phyloP scores from a whole-genome alignment of 1,284 basidiomycete genomes.

The Fomitopsis schrenkii region DNA sequence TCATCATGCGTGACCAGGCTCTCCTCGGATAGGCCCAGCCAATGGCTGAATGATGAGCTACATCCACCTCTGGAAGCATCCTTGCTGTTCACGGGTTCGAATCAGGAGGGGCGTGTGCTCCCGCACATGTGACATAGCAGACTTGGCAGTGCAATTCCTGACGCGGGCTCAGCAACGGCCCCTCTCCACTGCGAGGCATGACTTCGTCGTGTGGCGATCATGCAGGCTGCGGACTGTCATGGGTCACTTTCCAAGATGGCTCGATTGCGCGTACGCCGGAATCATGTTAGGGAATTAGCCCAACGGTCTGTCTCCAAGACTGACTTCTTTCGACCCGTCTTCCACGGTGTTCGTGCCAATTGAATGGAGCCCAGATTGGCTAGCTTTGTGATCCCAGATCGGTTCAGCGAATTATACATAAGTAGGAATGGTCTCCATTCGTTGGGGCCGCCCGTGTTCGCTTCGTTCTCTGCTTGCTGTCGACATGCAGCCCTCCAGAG shows the following conservation, averaged over 20 bases:
- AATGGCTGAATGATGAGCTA: too few species aligned
- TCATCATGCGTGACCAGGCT: too few species aligned
- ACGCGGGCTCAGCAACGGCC: neutral
- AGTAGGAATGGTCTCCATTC: neutral
- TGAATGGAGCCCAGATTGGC: neutral
- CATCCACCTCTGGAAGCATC: neutral
- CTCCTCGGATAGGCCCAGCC: too few species aligned
- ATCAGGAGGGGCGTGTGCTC: neutral
- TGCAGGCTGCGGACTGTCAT: neutral
- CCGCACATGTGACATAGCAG: neutral
- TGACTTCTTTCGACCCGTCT: neutral
- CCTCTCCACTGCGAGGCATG: neutral
- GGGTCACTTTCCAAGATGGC: neutral
- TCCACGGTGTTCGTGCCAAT: neutral
- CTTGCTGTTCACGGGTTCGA: neutral
- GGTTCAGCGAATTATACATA: neutral
- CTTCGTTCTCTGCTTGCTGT: neutral
- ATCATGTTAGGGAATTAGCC: neutral
- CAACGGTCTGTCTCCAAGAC: neutral
- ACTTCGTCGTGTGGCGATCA: neutral
- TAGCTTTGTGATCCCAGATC: neutral
- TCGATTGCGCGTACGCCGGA: neutral
- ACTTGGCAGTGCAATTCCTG: neutral
- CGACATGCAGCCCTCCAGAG: neutral
- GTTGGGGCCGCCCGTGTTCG: neutral